phyloP scores from a whole-genome alignment of 2,329 filamentous ascomycete species.

The Gaeumannomyces tritici region DNA sequence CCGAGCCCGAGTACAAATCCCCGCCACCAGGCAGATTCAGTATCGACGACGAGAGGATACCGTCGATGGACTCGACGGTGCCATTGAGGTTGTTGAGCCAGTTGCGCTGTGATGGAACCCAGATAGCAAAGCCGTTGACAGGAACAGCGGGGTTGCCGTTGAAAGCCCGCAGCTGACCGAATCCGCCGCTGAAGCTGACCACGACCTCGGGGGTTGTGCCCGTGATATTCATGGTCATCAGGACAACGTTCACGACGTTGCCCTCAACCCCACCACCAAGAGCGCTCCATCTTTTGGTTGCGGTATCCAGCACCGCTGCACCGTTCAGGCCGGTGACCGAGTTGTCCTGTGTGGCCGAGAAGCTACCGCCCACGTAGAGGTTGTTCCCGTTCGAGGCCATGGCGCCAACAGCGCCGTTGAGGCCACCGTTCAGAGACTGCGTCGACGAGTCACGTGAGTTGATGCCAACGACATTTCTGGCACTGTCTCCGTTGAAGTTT shows the following conservation, averaged over 20 bases:
- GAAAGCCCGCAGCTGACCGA: slow-evolving; percentile 63
- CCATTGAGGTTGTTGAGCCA: slow-evolving; percentile 77
- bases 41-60: slow-evolving; percentile 59
- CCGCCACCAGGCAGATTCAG: slow-evolving; percentile 54
- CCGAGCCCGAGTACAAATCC: slow-evolving; percentile 72
- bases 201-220: slow-evolving; percentile 58
- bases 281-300: slow-evolving; percentile 61
- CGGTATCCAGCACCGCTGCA: slow-evolving; percentile 65
- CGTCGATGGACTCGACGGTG: slow-evolving; percentile 56
- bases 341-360: slow-evolving; percentile 61
- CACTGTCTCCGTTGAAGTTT: slow-evolving; percentile 62
- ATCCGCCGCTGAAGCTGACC: slow-evolving; percentile 72
- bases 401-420: slow-evolving; percentile 69
- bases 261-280: slow-evolving; percentile 84
- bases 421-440: slow-evolving; percentile 56
- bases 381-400: slow-evolving; percentile 57
- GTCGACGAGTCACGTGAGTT: slow-evolving; percentile 51
- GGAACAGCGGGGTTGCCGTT: slow-evolving; percentile 48
- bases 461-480: slow-evolving; percentile 71
- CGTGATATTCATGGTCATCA: slow-evolving; percentile 71
- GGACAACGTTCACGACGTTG: slow-evolving; percentile 62
- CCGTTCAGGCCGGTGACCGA: slow-evolving; percentile 58
- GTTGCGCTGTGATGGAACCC: slow-evolving; percentile 76
- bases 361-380: slow-evolving; percentile 78
- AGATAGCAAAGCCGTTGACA: slow-evolving; percentile 74